Percentiles rank a stretch among this genome's conserved stretches.
Conservation (phyloP, 176 grass and related monocot genomes). For the Elymus sibiricus region DNA sequence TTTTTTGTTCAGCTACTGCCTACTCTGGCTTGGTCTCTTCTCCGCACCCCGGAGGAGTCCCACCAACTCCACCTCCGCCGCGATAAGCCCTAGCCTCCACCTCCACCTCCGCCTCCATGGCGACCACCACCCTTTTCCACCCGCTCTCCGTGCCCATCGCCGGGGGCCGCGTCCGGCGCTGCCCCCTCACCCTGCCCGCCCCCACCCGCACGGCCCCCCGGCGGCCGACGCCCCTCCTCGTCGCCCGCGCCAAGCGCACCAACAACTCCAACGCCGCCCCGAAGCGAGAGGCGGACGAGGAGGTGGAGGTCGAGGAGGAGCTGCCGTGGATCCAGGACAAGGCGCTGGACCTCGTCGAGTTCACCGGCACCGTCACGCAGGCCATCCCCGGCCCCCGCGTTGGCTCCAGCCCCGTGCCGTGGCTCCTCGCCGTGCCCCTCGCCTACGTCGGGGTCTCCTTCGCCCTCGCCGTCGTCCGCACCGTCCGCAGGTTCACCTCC, state of each 20-base stretch:
- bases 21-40: background rate
- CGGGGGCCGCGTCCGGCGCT: background rate
- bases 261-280: conserved; percentile 20
- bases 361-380: conserved; percentile 92
- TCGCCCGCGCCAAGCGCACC: conserved; percentile 46
- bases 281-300: conserved; percentile 38
- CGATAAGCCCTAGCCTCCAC: conserved; percentile 66
- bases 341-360: conserved; percentile 96
- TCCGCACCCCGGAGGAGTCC: conserved; percentile 1
- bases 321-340: conserved; percentile 99
- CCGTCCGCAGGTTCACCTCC: conserved; percentile 74
- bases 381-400: conserved; percentile 87
- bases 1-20: background rate
- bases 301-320: conserved; percentile 88
- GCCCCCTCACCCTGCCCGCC: background rate
- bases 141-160: conserved; percentile 32
- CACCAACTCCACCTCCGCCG: conserved; percentile 21
- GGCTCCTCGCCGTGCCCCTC: conserved; percentile 74
- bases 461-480: conserved; percentile 61
- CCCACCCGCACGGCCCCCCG: conserved; percentile 1
- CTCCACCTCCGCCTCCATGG: conserved; percentile 35
- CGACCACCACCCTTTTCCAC: conserved; percentile 41
- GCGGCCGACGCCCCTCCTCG: conserved; percentile 29
- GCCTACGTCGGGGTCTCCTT: conserved; percentile 73
- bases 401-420: conserved; percentile 68